Conservation (phyloP, 345 rosid genomes). For the Corchorus capsularis region DNA sequence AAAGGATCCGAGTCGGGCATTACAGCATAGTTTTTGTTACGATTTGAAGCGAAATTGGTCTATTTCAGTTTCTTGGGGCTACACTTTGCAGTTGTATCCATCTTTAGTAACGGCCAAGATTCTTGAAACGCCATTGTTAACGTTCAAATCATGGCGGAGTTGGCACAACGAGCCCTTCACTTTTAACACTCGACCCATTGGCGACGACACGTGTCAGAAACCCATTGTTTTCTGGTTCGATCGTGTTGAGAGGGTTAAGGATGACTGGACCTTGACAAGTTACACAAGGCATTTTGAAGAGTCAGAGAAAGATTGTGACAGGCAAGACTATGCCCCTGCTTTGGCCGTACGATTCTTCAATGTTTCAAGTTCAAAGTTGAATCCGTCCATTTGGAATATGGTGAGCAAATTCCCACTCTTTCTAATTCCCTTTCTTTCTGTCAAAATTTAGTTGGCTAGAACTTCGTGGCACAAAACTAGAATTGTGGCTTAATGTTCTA, state of each 20-base stretch:
- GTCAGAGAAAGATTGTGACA: slow-evolving; percentile 36
- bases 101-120: slow-evolving; percentile 51
- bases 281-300: slow-evolving; percentile 46
- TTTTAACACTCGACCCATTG: slow-evolving; percentile 65
- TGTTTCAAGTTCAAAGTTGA: slow-evolving; percentile 45
- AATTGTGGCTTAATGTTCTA: not conserved
- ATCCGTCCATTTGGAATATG: slow-evolving; percentile 59
- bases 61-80: slow-evolving; percentile 87
- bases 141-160: slow-evolving; percentile 77
- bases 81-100: slow-evolving; percentile 69
- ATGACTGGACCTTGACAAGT: slow-evolving; percentile 46
- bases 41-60: slow-evolving; percentile 67
- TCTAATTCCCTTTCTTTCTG: too few species aligned
- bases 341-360: slow-evolving; percentile 43
- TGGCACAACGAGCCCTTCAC: slow-evolving; percentile 66
- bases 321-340: slow-evolving; percentile 37
- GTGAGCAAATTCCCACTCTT: slow-evolving; percentile 35
- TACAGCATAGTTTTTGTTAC: slow-evolving; percentile 80
- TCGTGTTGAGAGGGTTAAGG: slow-evolving; percentile 33
- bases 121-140: slow-evolving; percentile 59
- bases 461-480: not conserved
- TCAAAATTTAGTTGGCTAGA: slow-evolving; percentile 13
- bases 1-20: slow-evolving; percentile 63
- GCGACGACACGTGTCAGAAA: slow-evolving; percentile 52
- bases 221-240: slow-evolving; percentile 74